Evolutionary conservation across 441 rosid genomes (phyloP), one percentile per base, ranked within the genome.

Genomic region (Heliophila coronopifolia): DNA sequence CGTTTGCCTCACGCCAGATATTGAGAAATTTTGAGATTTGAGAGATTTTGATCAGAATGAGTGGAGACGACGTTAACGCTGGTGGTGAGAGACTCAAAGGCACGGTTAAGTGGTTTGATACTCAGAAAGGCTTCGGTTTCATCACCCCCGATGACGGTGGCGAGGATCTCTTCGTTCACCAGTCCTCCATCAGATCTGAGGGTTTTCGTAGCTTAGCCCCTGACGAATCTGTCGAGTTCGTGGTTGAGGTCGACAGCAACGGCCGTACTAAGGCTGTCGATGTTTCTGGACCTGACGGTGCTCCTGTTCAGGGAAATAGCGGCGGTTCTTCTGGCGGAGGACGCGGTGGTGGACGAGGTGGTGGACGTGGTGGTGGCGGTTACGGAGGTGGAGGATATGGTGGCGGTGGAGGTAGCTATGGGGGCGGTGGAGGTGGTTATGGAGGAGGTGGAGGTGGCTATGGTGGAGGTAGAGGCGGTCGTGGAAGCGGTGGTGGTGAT

Each of bases 101-200:
- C 3, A 50, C 74, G 34, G 91, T 83, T 2, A 83, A 79, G 66
- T 83, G 91, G 91, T 83, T 83, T 67, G 76, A 67, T 34, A 73
- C 71, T 55, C 73, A 64, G 35, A 83, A 83, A 75, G 89, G 89
- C 0, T 81, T 64, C 37, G 85, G 91, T 0, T 83, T 83, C 77
- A 83, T 83, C 16, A 73, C 83, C 14, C 85, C 89, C 0, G 81
- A 69, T 4, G 80, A 81, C 7, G 89, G 83, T 4, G 73, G 84
- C 15, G 91, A 79, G 1, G 91, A 83, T 35, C 73, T 79, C 49
- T 83, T 83, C 50, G 86, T 83, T 40, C 91, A 83, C 43, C 84
- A 79, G 66, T 77, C 86, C 9, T 72, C 84, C 31, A 83, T 83
- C 77, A 69, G 68, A 7, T 13, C 84, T 34, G 86, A 77, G 35